These are phyloP conservation scores for Daphne laureola DNA, from an alignment of 441 rosid genomes.

Conservation along the genomic window DNA sequence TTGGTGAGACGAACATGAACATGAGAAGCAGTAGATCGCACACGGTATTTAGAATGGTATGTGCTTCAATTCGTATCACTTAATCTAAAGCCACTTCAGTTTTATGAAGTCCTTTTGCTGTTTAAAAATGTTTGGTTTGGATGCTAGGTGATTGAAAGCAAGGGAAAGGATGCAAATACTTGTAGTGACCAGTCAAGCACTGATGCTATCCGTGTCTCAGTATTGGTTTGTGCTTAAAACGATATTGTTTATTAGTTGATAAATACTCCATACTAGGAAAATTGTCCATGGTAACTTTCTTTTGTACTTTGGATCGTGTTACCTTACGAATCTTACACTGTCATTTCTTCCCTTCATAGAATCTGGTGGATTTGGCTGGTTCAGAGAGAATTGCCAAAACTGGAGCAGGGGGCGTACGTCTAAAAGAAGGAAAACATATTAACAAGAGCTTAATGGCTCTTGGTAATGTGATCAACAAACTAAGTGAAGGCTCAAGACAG, in stretches of 20 bases:
- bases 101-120: neutral
- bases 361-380: constrained; percentile 91
- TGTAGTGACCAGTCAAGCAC: constrained; percentile 26
- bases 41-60: constrained; percentile 93
- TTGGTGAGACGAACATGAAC: constrained; percentile 97
- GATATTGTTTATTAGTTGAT: too few relatives aligned
- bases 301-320: too few relatives aligned
- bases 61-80: constrained; percentile 5
- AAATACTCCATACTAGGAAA: too few relatives aligned
- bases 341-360: constrained; percentile 24
- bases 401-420: constrained; percentile 82
- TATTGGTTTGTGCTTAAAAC: constrained; percentile 43
- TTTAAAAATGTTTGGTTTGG: constrained; percentile 10
- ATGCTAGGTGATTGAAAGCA: constrained; percentile 85
- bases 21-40: constrained; percentile 92
- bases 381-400: constrained; percentile 87
- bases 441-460: constrained; percentile 95
- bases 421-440: constrained; percentile 87
- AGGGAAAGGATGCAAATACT: constrained; percentile 41
- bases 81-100: neutral
- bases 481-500: constrained; percentile 68
- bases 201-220: constrained; percentile 84
- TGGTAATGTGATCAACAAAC: constrained; percentile 90
- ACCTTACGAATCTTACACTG: too few relatives aligned
- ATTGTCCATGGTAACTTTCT: too few relatives aligned